Evolutionary conservation across 768 basidiomycete species (phyloP), one percentile per base, ranked within the genome.

Genomic region (Gyrodon lividus): DNA sequence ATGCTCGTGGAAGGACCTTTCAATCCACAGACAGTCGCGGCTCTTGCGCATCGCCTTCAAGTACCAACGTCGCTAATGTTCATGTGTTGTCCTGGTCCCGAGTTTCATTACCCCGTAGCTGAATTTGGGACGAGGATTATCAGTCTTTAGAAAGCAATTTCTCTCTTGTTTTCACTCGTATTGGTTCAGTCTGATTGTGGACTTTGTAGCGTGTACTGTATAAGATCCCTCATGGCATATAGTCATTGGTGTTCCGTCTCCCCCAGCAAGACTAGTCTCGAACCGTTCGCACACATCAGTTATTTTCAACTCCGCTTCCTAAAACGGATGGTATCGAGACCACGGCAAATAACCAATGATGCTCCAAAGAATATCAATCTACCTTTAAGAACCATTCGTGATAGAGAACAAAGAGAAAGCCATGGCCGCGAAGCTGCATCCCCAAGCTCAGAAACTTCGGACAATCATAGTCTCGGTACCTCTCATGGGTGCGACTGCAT

Each of bases 391-490:
- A n/a, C n/a, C n/a, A n/a, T n/a, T n/a, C n/a, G n/a, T n/a, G n/a
- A n/a, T n/a, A n/a, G n/a, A n/a, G n/a, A n/a, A n/a, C n/a, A n/a
- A n/a, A n/a, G n/a, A n/a, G n/a, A n/a, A n/a, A n/a, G n/a, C n/a
- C n/a, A 70, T 70, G 69, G 55, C 62, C 45, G 52, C 38, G 49
- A 72, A 67, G 52, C 61, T 79, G 12, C 72, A 77, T 20, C 74
- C 74, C 7, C 72, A 80, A 58, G 76, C 74, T 37, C 72, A 69
- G 39, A 69, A 72, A 53, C 64, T 77, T 46, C 75, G 75, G 19
- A 79, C 75, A 23, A 78, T 89, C 52, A 83, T 89, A 38, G 71
- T 85, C 35, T 75, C 84, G 0, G 56, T 83, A 12, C 87, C 87
- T 4, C 76, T 89, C 39, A 82, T 87, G 44, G 82, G 76, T 23